Evolutionary conservation across 2,329 filamentous ascomycete genomes (phyloP), one percentile per base, ranked within the genome.

Genomic region (Myriosclerotinia scirpicola): DNA sequence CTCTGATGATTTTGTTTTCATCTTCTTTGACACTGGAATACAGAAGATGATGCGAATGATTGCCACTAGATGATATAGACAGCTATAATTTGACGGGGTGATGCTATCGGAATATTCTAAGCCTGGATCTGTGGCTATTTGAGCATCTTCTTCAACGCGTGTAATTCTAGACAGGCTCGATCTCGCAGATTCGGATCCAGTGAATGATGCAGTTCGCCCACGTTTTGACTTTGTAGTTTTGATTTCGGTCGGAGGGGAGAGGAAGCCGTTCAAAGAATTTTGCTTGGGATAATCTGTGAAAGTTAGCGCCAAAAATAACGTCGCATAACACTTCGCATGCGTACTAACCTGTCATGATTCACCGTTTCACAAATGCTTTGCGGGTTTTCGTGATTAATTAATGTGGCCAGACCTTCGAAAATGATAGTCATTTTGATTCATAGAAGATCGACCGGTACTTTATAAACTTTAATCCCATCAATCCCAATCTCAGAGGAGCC

Each of bases 161-260:
- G 68, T 68, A 17, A 63, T 54, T 46, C 66, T 53, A 40, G 68
- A 69, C 55, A 59, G 54, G 62, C 54, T 69, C 11, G 66, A 66
- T 30, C 17, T 56, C 20, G 56, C 20, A 26, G 56, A 48, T 42
- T 55, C 54, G 5, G 68, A 66, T 6, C 26, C 26, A 34, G 58
- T 55, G 42, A 64, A 40, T 2, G 68, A 69, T 8, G 54, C 20
- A 50, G 63, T 66, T 52, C 36, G 63, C 22, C 54, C 7, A 52
- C 22, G n/a, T 20, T 62, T 48, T 22, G 42, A 22, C 26, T 38
- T 38, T 7, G 12, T 22, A 60, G 26, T 20, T 22, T 22, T 22
- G 5, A 30, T 22, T 48, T 60, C 26, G 20, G 30, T 17, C 17
- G 56, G 30, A 48, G 44, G 42, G 26, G 56, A 36, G 42, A 60